A percentile compares a stretch with the other conserved stretches of the same genome.
phyloP scores from a whole-genome alignment of 176 grass and related monocot species.

The Metroxylon sagu region DNA sequence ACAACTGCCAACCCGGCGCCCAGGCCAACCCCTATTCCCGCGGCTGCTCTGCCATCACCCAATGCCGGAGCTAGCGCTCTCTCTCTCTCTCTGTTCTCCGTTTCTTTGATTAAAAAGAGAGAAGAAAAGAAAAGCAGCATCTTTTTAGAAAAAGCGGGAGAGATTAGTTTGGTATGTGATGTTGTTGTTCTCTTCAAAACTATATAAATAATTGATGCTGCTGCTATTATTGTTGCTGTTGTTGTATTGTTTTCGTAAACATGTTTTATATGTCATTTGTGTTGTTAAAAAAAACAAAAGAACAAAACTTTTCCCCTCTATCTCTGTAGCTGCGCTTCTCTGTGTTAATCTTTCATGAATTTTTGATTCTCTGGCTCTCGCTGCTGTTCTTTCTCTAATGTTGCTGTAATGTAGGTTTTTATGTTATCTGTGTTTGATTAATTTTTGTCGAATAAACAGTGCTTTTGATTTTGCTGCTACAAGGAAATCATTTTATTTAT shows the following conservation, averaged over 20 bases:
- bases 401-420: too few relatives aligned
- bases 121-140: too few relatives aligned
- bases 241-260: conserved; percentile 11
- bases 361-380: too few relatives aligned
- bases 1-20: conserved; percentile 18
- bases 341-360: too few relatives aligned
- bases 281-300: neutral
- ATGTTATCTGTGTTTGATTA: too few relatives aligned
- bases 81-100: neutral
- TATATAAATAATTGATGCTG: conserved; percentile 4
- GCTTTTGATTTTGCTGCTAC: too few relatives aligned
- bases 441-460: too few relatives aligned
- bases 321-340: too few relatives aligned
- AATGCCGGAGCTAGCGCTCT: conserved; percentile 2
- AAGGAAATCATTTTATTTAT: too few relatives aligned
- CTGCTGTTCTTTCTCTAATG: too few relatives aligned
- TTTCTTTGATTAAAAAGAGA: neutral
- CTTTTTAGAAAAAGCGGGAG: conserved; percentile 5
- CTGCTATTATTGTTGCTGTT: neutral
- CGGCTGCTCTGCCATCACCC: conserved; percentile 16
- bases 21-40: conserved; percentile 17
- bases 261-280: conserved; percentile 1
- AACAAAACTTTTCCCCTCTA: too few relatives aligned
- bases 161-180: conserved; percentile 3
- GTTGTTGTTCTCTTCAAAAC: conserved; percentile 2